Evolutionary conservation across 1,284 basidiomycete species (phyloP).

Genomic region (Athelia psychrophila): DNA sequence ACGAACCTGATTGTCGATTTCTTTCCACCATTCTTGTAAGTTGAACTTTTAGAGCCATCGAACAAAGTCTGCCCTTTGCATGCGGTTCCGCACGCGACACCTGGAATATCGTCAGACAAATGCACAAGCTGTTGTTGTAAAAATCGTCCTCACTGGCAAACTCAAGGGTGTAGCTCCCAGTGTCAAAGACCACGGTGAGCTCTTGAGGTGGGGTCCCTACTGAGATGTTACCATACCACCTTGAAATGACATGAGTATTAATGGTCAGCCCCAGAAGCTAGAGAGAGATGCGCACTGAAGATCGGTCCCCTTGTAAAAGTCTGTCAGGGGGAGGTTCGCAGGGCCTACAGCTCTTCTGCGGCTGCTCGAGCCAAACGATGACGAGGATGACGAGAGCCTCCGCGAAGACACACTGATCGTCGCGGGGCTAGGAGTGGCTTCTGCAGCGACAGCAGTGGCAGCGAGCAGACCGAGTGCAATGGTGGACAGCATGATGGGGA

Average conservation of each 20-base stretch:
- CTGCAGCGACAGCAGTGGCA: not conserved
- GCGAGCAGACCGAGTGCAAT: not conserved
- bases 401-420: conserved; percentile 40
- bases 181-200: conserved; percentile 50
- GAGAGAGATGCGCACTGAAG: conserved; percentile 36
- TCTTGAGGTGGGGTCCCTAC: conserved; percentile 48
- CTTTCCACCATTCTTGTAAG: conserved; percentile 41
- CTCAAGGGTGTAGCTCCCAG: conserved; percentile 46
- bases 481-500: not conserved
- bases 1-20: conserved; percentile 29
- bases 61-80: conserved; percentile 47
- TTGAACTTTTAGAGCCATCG: conserved; percentile 44
- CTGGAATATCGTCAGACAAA: conserved; percentile 10
- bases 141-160: conserved; percentile 40
- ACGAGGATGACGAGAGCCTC: conserved; percentile 14
- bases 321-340: conserved; percentile 37
- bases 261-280: conserved; percentile 5
- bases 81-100: conserved; percentile 40
- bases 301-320: conserved; percentile 54
- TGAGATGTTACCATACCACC: conserved; percentile 52
- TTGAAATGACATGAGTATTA: conserved; percentile 15
- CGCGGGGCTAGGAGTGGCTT: conserved; percentile 17
- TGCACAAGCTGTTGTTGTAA: too few relatives aligned
- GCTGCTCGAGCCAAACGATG: conserved; percentile 13
- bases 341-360: conserved; percentile 35